Evolutionary conservation across 106 monocot genomes (phyloP), one percentile per base, ranked within the genome.

Genomic region (Acorus calamus): DNA sequence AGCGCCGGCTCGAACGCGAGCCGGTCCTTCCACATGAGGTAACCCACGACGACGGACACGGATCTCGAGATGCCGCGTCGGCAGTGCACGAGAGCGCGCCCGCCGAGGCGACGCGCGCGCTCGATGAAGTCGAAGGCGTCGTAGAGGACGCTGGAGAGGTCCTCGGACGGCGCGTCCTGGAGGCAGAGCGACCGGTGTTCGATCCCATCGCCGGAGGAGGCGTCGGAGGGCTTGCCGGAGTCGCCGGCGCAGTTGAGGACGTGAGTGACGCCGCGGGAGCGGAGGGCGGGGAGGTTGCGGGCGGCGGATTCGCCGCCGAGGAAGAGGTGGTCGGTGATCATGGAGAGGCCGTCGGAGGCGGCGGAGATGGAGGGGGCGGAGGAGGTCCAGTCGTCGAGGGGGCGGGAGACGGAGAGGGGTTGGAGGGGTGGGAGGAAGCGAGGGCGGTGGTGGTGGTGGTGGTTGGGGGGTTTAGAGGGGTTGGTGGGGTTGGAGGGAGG

Each of bases 191-290:
- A 87, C 55, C 58, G 71, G 54, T 92, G 87, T 8, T 50, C 51
- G 56, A 92, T 52, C 3, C 87, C 84, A 28, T 28, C 28, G 28
- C 28, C 28, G 6, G 64, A 67, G 6, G 66, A 68, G 76, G 87
- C 87, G 65, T 70, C 78, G 42, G 84, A 81, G 4, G 84, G 84
- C 65, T 83, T 80, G 2, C 66, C 57, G 13, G 67, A 63, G 28
- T 28, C 28, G n/a, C 84, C 92, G 5, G 80, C 87, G 75, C 92
- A 92, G 70, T 83, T 87, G 66, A 92, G 79, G 4, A 92, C 70
- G 69, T 92, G 87, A 11, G 92, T 87, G 71, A 92, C 87, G 7
- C 84, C 77, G 62, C 82, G 81, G 12, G 74, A 74, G 14, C 81
- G 76, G 57, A 92, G 84, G 10, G 67, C 64, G 42, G 63, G 68